Percentiles rank a stretch among this genome's conserved stretches.
Evolutionary conservation across 768 basidiomycete genomes (phyloP).

Genomic region (Podaxis pistillaris): DNA sequence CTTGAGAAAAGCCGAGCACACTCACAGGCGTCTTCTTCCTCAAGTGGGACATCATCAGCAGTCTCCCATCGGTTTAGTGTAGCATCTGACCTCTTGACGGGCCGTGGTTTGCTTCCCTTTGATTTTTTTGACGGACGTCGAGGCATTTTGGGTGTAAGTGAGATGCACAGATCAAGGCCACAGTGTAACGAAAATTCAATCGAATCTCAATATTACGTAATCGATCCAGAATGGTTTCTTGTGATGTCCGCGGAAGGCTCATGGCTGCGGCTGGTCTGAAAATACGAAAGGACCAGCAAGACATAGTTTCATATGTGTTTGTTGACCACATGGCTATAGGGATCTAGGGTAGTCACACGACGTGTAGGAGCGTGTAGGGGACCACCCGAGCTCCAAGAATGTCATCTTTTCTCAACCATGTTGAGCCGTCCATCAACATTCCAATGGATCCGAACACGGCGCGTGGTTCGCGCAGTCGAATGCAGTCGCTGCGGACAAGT

Average conservation of each 20-base stretch:
- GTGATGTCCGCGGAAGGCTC: not conserved
- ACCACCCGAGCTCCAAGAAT: not conserved
- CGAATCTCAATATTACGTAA: constrained; percentile 6
- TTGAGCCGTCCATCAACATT: not conserved
- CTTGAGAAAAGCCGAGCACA: constrained; percentile 15
- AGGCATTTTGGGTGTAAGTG: constrained; percentile 37
- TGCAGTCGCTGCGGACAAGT: not conserved
- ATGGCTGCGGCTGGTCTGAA: not conserved
- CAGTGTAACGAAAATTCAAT: not conserved
- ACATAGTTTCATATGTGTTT: not conserved
- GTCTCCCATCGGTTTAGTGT: constrained; percentile 69
- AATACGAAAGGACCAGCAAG: not conserved
- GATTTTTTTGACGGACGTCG: constrained; percentile 41
- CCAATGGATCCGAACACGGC: not conserved
- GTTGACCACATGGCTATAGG: not conserved
- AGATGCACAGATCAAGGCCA: not conserved
- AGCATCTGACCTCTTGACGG: constrained; percentile 47
- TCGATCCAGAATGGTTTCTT: not conserved
- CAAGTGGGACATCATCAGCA: constrained; percentile 64
- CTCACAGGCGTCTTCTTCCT: constrained; percentile 80
- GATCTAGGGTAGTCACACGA: not conserved
- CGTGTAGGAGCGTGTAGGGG: not conserved
- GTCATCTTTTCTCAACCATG: not conserved
- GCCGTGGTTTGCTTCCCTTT: constrained; percentile 40
- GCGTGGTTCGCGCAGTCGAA: not conserved